Evolutionary conservation across 306 rosid genomes (phyloP), one percentile per base, ranked within the genome.

Genomic region (Casuarina glauca): DNA sequence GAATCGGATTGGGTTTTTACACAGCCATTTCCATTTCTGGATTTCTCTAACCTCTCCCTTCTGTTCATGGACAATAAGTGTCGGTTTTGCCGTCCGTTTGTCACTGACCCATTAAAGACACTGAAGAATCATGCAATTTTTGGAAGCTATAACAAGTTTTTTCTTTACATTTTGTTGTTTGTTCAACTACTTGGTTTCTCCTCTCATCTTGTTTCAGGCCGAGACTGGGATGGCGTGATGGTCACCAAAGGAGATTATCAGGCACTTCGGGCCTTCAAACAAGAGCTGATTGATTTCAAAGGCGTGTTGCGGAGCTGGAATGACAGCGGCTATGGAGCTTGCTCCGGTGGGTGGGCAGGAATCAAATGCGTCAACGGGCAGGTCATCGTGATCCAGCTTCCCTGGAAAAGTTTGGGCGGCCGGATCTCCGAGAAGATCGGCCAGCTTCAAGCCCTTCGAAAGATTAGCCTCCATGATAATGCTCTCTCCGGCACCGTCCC

Each of bases 281-380:
- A 74, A 1, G 96, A 91, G 17, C 78, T 95, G 0, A 74, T 89
- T 11, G 97, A 95, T 72, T 72, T 60, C 39, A 93, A 51, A 43
- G 97, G 99, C 54, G 78, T 80, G 8, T 73, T 95, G 36, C 89
- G 84, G 36, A 93, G 90, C 90, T 95, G 99, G 97, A 95, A 92
- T 67, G 93, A 87, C 45, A 91, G 89, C 76, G 94, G 93, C 1
- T 1, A 74, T 50, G 97, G 94, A 76, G 93, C 90, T 66, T 95
- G 99, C 80, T 93, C 97, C 4, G 99, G 98, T 44, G 77, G 87
- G 6, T 95, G 99, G 99, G 88, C 73, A 32, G 99, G 99, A 55
- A 93, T 95, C 83, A 95, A 95, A 77, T 95, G 99, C 75, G 88
- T 86, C 46, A 90, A 87, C 3, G 99, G 99, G 3, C 93, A 93